Conservation (phyloP, 1,284 basidiomycete species). For the Fomitopsis betulina region DNA sequence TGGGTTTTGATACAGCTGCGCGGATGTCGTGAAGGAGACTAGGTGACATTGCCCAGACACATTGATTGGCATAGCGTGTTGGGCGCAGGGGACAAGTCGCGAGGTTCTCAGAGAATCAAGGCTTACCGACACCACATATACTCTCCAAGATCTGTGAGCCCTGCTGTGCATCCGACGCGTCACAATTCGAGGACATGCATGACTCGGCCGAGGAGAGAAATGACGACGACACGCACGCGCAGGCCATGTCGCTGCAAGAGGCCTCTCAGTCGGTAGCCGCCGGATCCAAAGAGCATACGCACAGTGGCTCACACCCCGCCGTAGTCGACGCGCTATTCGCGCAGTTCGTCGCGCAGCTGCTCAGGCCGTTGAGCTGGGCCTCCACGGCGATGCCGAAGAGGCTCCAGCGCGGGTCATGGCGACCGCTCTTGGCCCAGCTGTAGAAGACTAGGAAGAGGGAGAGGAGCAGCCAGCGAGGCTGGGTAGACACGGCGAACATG, state of each 20-base stretch:
- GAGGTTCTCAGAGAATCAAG: neutral
- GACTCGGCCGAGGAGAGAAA: slow-evolving; percentile 15
- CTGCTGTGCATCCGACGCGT: slow-evolving; percentile 9
- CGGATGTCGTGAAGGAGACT: no score
- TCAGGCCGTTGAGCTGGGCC: slow-evolving; percentile 7
- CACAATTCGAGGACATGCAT: slow-evolving; percentile 16
- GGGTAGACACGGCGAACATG: neutral
- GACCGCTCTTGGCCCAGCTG: slow-evolving; percentile 12
- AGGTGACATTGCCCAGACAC: no score
- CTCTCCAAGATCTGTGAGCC: slow-evolving; percentile 11
- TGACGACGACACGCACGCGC: slow-evolving; percentile 15
- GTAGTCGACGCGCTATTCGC: neutral
- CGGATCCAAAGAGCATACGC: neutral
- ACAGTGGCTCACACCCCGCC: slow-evolving; percentile 14
- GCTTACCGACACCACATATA: slow-evolving; percentile 14
- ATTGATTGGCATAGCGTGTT: no score
- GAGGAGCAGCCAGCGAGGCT: slow-evolving; percentile 19
- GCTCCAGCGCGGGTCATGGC: slow-evolving; percentile 7
- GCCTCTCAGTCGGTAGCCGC: neutral
- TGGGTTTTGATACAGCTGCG: no score
- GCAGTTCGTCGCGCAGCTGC: neutral
- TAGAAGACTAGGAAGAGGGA: slow-evolving; percentile 17
- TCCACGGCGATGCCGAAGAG: slow-evolving; percentile 16
- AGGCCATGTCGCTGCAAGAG: slow-evolving; percentile 10
- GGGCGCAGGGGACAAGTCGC: neutral